Evolutionary conservation across 2,329 filamentous ascomycete species (phyloP), one percentile per base, ranked within the genome.

Genomic region (Talaromyces sp.): DNA sequence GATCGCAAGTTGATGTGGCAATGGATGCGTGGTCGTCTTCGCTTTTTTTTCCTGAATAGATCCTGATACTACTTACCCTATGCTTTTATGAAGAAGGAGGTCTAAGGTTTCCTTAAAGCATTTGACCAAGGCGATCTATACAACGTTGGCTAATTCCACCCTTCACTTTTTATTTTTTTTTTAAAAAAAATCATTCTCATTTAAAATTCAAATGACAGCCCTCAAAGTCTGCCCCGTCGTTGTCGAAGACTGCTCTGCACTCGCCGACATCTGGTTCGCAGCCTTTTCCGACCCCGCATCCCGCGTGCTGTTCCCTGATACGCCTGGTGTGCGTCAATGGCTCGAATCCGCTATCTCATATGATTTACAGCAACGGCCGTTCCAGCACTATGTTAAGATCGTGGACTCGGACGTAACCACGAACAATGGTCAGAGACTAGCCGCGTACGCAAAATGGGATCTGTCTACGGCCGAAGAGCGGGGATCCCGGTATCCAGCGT

Each of bases 381-480:
- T 49, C 14, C 58, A 60, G 41, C 41, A n/a, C 24, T 50, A 50
- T 50, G 47, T 50, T 7, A 50, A 50, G 27, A 31, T 50, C 7
- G 13, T 27, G 7, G 47, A 50, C 22, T 31, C 13, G 2, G 13
- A 9, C 24, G 27, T 7, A 31, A 4, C 47, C 10, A 50, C 22
- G 47, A 50, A 31, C 47, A 27, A 27, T 9, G 24, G 47, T 10
- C 47, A 50, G 4, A 50, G 47, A 37, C 0, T 60, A 33, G 58
- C n/a, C 16, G 58, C 58, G 27, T 60, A 47, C 24, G 58, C 39
- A 13, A 60, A 60, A 49, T 60, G 58, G 58, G 58, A 60, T 45
- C 27, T 60, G 6, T 60, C 58, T 9, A 60, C 39, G 31, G 24
- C 41, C 41, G 41, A 60, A 47, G 58, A 60, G n/a, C 58, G 58